Conservation (phyloP, 768 basidiomycete species). For the Candolleomyces aberdarensis region DNA sequence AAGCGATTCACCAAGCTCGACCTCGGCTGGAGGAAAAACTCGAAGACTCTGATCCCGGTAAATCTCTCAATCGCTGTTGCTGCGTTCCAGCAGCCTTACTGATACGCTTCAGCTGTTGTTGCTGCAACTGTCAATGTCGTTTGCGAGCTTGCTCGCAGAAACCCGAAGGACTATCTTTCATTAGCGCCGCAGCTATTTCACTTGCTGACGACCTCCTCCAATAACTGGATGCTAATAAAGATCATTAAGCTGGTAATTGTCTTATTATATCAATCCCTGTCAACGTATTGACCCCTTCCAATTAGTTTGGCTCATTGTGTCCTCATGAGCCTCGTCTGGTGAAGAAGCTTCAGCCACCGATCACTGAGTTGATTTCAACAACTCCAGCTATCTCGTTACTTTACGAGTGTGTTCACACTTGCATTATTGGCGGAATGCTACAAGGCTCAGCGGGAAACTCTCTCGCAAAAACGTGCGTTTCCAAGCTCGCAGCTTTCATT, state of each 20-base stretch:
- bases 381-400: conserved; percentile 93
- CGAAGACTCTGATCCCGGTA: conserved; percentile 74
- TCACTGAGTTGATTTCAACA: conserved; percentile 93
- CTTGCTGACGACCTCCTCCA: conserved; percentile 87
- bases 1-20: conserved; percentile 64
- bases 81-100: neutral
- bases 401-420: conserved; percentile 98
- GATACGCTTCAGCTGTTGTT: conserved; percentile 66
- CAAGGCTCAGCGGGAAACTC: conserved; percentile 72
- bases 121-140: conserved; percentile 91
- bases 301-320: conserved; percentile 87
- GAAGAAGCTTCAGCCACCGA: conserved; percentile 89
- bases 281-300: conserved; percentile 5
- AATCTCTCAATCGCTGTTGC: conserved; percentile 11
- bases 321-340: conserved; percentile 92
- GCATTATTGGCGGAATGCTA: conserved; percentile 96
- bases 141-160: conserved; percentile 83
- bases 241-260: conserved; percentile 87
- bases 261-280: neutral
- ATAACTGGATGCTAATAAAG: conserved; percentile 99
- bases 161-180: conserved; percentile 76
- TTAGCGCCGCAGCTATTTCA: conserved; percentile 93
- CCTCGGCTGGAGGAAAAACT: conserved; percentile 73
- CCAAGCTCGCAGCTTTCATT: conserved; percentile 89
- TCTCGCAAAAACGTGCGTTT: conserved; percentile 84